Percentiles rank a stretch among this genome's conserved stretches.
phyloP scores from a whole-genome alignment of 1,284 basidiomycete species.

The Leccinum fuscescens region DNA sequence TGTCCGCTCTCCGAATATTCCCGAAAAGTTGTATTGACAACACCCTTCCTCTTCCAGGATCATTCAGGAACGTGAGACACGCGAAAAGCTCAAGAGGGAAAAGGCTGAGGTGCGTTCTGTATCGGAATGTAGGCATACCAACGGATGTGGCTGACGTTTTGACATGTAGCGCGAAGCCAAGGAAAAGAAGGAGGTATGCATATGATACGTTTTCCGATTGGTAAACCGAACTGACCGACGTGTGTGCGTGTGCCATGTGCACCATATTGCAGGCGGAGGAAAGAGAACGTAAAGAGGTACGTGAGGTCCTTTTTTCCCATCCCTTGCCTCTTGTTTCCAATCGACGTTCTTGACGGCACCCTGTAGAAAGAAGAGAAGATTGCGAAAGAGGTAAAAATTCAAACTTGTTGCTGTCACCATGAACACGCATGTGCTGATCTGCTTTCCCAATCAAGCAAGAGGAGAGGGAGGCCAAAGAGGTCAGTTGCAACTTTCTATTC shows the following conservation, averaged over 20 bases:
- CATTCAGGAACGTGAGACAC: slow-evolving; percentile 72
- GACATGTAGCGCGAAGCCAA: slow-evolving; percentile 62
- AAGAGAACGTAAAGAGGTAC: slow-evolving; percentile 55
- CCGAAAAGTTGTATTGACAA: slow-evolving; percentile 8
- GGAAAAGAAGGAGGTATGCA: slow-evolving; percentile 63
- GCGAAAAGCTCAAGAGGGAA: slow-evolving; percentile 79
- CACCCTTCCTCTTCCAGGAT: slow-evolving; percentile 41
- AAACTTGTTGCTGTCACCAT: neutral
- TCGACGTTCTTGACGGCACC: slow-evolving; percentile 15
- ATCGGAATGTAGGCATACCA: neutral
- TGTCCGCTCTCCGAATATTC: slow-evolving; percentile 15
- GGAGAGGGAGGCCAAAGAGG: slow-evolving; percentile 53
- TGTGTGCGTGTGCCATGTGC: neutral
- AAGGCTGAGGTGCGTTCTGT: slow-evolving; percentile 65
- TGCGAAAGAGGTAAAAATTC: slow-evolving; percentile 35
- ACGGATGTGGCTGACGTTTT: slow-evolving; percentile 17
- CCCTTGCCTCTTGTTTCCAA: neutral
- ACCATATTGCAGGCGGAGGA: slow-evolving; percentile 42
- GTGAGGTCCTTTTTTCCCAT: slow-evolving; percentile 4
- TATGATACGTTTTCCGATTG: neutral
- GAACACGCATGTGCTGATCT: slow-evolving; percentile 17
- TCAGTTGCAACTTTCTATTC: slow-evolving; percentile 23
- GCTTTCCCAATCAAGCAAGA: slow-evolving; percentile 39
- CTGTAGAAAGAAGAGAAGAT: slow-evolving; percentile 52
- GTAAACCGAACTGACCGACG: slow-evolving; percentile 1